Evolutionary conservation across 768 basidiomycete species (phyloP).

Genomic region (Tulasnella sp.): DNA sequence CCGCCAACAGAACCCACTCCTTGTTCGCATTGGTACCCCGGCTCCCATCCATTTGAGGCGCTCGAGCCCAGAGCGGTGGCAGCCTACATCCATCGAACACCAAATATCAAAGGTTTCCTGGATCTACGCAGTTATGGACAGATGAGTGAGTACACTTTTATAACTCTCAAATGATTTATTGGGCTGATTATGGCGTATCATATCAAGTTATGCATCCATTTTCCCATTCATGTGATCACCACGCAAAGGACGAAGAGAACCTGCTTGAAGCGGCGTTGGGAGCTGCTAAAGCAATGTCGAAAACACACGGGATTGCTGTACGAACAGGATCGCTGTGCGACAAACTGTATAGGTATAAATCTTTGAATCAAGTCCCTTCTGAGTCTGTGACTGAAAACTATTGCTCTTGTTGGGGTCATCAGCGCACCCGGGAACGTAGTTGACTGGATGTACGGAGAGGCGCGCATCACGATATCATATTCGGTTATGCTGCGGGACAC

Average conservation of each 20-base stretch:
- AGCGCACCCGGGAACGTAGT: constrained; percentile 54
- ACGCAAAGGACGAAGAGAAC: constrained; percentile 64
- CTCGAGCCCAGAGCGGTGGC: constrained; percentile 67
- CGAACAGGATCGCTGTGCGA: constrained; percentile 41
- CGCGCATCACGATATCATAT: constrained; percentile 51
- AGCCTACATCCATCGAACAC: constrained; percentile 44
- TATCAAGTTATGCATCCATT: constrained; percentile 37
- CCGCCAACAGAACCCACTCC: constrained; percentile 33
- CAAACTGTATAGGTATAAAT: constrained; percentile 33
- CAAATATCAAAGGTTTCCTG: constrained; percentile 47
- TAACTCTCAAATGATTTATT: too few relatives aligned
- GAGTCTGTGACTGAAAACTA: neutral
- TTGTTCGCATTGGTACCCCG: constrained; percentile 71
- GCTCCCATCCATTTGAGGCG: constrained; percentile 61
- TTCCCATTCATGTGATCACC: constrained; percentile 54
- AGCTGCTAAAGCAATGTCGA: constrained; percentile 45
- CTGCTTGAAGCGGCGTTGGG: constrained; percentile 62
- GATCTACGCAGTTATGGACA: constrained; percentile 78
- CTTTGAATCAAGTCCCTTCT: constrained; percentile 12
- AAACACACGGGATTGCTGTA: constrained; percentile 46
- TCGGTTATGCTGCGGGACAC: constrained; percentile 58
- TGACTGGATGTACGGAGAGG: constrained; percentile 52
- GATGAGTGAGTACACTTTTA: constrained; percentile 44
- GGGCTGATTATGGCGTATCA: neutral
- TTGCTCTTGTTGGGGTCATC: neutral